A percentile compares a stretch with the other conserved stretches of the same genome.
Conservation (phyloP, 2,329 filamentous ascomycete genomes). For the Penicillium sp. region DNA sequence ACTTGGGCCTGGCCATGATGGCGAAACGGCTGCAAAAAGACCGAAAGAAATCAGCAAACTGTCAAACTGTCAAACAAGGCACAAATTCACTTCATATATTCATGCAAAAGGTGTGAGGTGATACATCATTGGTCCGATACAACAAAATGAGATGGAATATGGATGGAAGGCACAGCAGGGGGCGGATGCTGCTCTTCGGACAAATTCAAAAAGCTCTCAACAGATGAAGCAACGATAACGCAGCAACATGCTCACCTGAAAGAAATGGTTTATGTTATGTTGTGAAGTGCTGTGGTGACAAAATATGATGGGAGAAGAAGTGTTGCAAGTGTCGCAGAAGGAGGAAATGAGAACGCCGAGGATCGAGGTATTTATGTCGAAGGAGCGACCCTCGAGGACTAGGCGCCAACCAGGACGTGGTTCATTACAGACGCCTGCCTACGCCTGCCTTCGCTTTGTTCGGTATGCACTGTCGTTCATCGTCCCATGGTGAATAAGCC, state of each 20-base stretch:
- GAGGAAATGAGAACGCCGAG: neutral
- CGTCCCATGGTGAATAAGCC: neutral
- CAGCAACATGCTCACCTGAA: neutral
- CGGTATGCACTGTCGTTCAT: neutral
- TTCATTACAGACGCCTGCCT: neutral
- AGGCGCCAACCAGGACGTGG: neutral
- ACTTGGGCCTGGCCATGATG: neutral
- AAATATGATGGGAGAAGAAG: neutral
- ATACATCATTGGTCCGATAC: neutral
- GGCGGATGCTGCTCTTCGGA: neutral
- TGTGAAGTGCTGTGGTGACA: neutral
- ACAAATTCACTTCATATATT: neutral
- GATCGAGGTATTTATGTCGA: neutral
- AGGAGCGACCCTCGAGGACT: neutral
- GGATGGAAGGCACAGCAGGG: neutral
- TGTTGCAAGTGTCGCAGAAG: neutral
- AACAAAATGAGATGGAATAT: neutral
- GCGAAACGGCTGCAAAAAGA: neutral
- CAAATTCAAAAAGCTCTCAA: neutral
- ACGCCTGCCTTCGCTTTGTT: neutral
- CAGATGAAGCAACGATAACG: neutral
- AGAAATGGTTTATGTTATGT: neutral
- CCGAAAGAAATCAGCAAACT: neutral
- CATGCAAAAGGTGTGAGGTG: neutral
- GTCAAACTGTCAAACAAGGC: neutral